Evolutionary conservation across 108 stramenopile genomes (phyloP).

Genomic region (Cylindrotheca fusiformis): DNA sequence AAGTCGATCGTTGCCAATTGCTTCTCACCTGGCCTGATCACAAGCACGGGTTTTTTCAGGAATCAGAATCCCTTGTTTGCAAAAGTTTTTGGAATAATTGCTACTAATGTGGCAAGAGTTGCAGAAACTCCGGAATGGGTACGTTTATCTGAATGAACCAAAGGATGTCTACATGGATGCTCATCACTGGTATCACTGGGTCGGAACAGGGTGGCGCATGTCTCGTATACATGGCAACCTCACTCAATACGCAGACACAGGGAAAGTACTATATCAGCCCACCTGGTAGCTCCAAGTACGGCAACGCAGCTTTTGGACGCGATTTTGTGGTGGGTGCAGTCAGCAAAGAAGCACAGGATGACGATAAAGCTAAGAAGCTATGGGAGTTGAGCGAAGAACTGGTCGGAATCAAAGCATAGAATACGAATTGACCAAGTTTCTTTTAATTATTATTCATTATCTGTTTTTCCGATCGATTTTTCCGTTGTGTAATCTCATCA

Average conservation of each 20-base stretch:
- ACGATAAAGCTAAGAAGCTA: constrained; percentile 60
- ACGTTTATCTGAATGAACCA: constrained; percentile 46
- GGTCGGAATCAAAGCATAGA: constrained; percentile 33
- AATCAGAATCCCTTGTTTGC: constrained; percentile 84
- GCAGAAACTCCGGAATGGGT: constrained; percentile 29
- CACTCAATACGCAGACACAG: constrained; percentile 26
- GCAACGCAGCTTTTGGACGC: constrained; percentile 74
- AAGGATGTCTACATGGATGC: constrained; percentile 68
- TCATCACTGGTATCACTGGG: constrained; percentile 36
- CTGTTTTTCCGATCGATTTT: background rate
- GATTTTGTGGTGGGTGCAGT: constrained; percentile 49
- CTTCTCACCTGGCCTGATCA: constrained; percentile 85
- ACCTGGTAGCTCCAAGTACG: constrained; percentile 77
- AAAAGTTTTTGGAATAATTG: constrained; percentile 35
- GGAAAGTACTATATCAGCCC: constrained; percentile 56
- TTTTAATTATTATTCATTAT: too few species aligned
- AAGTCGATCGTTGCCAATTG: constrained; percentile 60
- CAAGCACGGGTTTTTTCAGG: constrained; percentile 79
- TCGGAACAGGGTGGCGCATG: constrained; percentile 57
- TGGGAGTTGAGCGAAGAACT: constrained; percentile 78
- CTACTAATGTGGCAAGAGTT: constrained; percentile 14
- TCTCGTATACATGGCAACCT: constrained; percentile 71
- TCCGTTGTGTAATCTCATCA: constrained; percentile 37
- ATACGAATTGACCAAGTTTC: too few species aligned
- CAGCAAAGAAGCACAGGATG: constrained; percentile 75